Percentiles rank a stretch among this genome's conserved stretches.
phyloP scores from a whole-genome alignment of 768 basidiomycete genomes.

The Pulveroboletus sp. region DNA sequence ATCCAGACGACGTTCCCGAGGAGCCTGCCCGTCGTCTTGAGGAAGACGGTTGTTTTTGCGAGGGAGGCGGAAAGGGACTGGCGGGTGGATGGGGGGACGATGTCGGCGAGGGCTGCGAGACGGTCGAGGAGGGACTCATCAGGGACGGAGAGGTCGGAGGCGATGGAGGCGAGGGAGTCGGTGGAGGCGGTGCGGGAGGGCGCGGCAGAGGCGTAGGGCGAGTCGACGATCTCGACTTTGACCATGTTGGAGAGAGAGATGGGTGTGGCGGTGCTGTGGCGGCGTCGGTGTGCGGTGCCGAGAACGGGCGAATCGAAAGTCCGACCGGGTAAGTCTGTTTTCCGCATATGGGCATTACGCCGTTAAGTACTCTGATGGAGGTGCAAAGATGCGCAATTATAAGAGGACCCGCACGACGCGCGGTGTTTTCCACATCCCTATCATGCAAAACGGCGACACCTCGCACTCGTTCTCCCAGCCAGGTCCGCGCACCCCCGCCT shows the following conservation, averaged over 20 bases:
- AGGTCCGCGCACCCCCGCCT: conserved; percentile 16
- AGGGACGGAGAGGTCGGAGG: conserved; percentile 60
- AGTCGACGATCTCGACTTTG: conserved; percentile 87
- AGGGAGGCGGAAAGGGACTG: conserved; percentile 64
- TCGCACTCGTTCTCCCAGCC: conserved; percentile 33
- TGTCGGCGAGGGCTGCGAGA: conserved; percentile 88
- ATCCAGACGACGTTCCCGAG: conserved; percentile 93
- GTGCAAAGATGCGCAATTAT: conserved; percentile 15
- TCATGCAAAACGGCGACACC: conserved; percentile 31
- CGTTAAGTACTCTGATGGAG: conserved; percentile 28
- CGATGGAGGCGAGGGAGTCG: conserved; percentile 74
- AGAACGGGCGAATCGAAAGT: conserved; percentile 21
- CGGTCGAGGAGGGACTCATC: conserved; percentile 89
- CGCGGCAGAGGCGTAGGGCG: conserved; percentile 71
- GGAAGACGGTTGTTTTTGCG: conserved; percentile 54
- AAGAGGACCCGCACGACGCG: conserved; percentile 17
- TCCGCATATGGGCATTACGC: conserved; percentile 6
- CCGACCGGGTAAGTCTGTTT: conserved; percentile 15
- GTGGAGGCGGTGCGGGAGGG: conserved; percentile 68
- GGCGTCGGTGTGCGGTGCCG: conserved; percentile 28
- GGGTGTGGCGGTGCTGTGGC: conserved; percentile 20
- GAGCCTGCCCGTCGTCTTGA: conserved; percentile 65
- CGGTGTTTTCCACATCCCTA: conserved; percentile 22
- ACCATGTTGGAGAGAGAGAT: conserved; percentile 56
- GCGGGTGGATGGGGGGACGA: conserved; percentile 88